phyloP scores from a whole-genome alignment of 352 stramenopile genomes.

The Phytophthora quininea region DNA sequence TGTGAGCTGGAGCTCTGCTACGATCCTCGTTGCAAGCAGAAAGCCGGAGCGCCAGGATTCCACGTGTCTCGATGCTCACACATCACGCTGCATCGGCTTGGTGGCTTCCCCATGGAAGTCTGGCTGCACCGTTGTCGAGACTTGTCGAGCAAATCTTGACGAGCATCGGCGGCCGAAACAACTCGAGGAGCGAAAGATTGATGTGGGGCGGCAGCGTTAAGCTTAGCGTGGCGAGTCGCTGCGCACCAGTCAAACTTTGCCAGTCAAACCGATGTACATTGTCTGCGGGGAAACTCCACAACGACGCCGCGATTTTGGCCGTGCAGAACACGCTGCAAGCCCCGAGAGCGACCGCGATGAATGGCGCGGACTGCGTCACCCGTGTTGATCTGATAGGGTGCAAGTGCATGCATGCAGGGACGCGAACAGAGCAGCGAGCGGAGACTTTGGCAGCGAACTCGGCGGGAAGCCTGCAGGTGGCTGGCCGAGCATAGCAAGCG shows the following conservation, averaged over 20 bases:
- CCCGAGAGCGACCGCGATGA: constrained; percentile 5
- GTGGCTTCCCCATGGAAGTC: neutral
- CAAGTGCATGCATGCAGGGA: constrained; percentile 25
- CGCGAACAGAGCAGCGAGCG: constrained; percentile 15
- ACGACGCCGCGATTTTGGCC: neutral
- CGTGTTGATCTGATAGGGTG: constrained; percentile 24
- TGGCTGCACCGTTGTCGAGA: neutral
- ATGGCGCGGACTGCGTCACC: constrained; percentile 14
- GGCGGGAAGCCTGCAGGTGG: constrained; percentile 13
- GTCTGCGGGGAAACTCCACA: neutral
- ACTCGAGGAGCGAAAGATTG: neutral
- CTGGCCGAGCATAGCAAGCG: constrained; percentile 1
- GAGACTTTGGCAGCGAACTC: constrained; percentile 12
- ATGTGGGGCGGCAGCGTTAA: neutral
- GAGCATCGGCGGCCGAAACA: neutral
- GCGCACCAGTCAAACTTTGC: too few relatives aligned
- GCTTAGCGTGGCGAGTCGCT: neutral
- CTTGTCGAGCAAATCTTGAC: neutral
- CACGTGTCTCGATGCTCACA: constrained; percentile 13
- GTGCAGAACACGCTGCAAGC: neutral
- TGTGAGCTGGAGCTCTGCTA: neutral
- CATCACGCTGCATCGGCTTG: constrained; percentile 10
- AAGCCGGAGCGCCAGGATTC: constrained; percentile 29
- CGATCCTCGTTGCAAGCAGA: constrained; percentile 17
- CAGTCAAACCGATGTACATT: too few relatives aligned